Evolutionary conservation across 108 stramenopile genomes (phyloP).

Genomic region (Aureococcus anophagefferens): DNA sequence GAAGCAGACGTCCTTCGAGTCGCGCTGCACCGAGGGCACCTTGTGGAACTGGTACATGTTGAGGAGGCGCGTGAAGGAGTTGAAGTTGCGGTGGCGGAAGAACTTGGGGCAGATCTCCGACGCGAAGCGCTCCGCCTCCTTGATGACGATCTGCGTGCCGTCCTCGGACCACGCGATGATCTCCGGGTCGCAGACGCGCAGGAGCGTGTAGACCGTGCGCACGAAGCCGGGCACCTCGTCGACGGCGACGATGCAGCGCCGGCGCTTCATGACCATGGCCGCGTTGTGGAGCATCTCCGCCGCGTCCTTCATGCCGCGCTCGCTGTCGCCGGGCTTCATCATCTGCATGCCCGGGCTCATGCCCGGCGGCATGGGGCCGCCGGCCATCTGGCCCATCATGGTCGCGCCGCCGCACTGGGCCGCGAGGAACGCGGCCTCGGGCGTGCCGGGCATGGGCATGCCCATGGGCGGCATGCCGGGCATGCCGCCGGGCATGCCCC

Average conservation of each 20-base stretch:
- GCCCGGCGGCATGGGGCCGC: too few species aligned
- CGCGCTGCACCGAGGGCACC: background rate
- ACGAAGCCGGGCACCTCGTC: background rate
- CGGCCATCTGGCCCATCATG: too few species aligned
- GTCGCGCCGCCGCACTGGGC: too few species aligned
- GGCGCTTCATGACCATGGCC: background rate
- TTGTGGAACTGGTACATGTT: constrained; percentile 17
- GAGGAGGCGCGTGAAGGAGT: constrained; percentile 15
- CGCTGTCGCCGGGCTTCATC: too few species aligned
- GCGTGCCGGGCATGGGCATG: too few species aligned
- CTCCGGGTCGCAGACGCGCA: background rate
- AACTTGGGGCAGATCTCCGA: constrained; percentile 7
- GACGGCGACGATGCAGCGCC: background rate
- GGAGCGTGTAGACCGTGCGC: background rate
- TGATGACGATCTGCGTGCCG: background rate
- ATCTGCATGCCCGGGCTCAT: too few species aligned
- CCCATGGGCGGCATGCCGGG: too few species aligned
- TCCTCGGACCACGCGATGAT: background rate
- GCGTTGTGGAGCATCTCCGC: background rate
- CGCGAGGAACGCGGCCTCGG: too few species aligned
- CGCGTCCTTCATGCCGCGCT: too few species aligned
- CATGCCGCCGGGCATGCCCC: too few species aligned
- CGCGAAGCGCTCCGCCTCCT: background rate
- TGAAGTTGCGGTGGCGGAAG: constrained; percentile 18
- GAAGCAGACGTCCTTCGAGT: background rate